phyloP scores from a whole-genome alignment of 2,329 filamentous ascomycete genomes.

The Sarocladiaceae sp. region DNA sequence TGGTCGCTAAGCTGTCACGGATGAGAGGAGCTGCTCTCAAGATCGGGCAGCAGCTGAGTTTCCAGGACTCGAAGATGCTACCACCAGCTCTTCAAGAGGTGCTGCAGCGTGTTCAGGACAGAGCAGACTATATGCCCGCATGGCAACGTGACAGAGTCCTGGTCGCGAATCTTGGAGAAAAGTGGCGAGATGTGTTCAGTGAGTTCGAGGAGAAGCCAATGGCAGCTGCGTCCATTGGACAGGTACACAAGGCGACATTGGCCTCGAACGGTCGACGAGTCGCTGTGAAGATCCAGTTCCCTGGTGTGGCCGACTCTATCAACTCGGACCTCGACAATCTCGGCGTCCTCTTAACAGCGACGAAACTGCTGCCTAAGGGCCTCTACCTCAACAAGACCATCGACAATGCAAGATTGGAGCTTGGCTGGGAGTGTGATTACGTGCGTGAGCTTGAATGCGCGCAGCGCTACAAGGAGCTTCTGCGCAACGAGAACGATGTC shows the following conservation, averaged over 20 bases:
- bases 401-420: constrained; percentile 84
- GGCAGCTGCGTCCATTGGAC: constrained; percentile 93
- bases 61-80: constrained; percentile 95
- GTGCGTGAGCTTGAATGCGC: constrained; percentile 80
- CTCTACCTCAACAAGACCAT: constrained; percentile 97
- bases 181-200: constrained; percentile 81
- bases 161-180: constrained; percentile 67
- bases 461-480: constrained; percentile 68
- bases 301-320: constrained; percentile 91
- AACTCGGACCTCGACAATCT: constrained; percentile 95
- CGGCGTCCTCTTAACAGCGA: constrained; percentile 83
- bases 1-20: constrained; percentile 87
- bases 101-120: constrained; percentile 89
- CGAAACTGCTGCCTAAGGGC: constrained; percentile 82
- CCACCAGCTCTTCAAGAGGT: constrained; percentile 84
- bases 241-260: constrained; percentile 84
- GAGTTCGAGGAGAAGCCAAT: constrained; percentile 89
- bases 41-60: constrained; percentile 95
- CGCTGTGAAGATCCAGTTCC: constrained; percentile 96
- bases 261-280: constrained; percentile 71
- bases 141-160: constrained; percentile 89
- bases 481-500: constrained; percentile 59
- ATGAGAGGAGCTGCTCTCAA: constrained; percentile 98
- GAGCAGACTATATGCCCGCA: constrained; percentile 95
- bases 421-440: constrained; percentile 98